These are phyloP conservation scores for Haplosporangium sp. DNA, from an alignment of 371 early-diverging fungal genomes.

Conservation along the genomic window DNA sequence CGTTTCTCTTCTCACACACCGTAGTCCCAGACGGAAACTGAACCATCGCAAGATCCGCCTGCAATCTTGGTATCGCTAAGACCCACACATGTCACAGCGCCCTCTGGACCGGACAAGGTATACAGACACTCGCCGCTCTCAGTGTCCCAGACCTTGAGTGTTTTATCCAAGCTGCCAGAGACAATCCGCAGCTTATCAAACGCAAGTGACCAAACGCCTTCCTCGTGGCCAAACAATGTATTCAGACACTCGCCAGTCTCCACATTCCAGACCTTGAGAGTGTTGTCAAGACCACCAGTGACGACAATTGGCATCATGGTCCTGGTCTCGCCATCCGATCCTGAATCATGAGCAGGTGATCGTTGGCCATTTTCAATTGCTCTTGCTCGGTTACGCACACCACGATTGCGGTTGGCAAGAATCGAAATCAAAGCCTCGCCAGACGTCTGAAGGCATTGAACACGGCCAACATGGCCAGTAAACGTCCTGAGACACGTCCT, in stretches of 20 bases:
- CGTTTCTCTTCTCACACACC: conserved; percentile 24
- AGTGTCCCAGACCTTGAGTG: conserved; percentile 95
- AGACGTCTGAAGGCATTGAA: conserved; percentile 66
- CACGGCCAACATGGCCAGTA: conserved; percentile 84
- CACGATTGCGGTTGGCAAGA: no score
- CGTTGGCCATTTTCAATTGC: conserved; percentile 22
- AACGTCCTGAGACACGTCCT: conserved; percentile 76
- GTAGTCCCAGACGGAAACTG: conserved; percentile 85
- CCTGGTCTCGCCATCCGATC: conserved; percentile 57
- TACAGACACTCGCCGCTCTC: conserved; percentile 85
- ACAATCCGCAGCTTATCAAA: conserved; percentile 92
- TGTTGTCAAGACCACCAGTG: conserved; percentile 90
- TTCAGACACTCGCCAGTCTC: conserved; percentile 81
- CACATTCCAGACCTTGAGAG: conserved; percentile 90
- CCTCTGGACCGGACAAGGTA: conserved; percentile 74
- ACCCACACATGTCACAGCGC: conserved; percentile 80
- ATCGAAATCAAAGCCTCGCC: no score
- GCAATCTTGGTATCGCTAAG: conserved; percentile 90
- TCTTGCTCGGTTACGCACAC: conserved; percentile 11
- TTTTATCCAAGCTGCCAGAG: conserved; percentile 90
- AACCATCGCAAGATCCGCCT: conserved; percentile 87
- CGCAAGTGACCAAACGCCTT: conserved; percentile 91
- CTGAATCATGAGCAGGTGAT: conserved; percentile 21
- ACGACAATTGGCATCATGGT: conserved; percentile 75
- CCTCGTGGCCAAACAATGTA: conserved; percentile 91